Evolutionary conservation across 202 grass and related monocot species (phyloP).

Genomic region (Dendrocalamus latiflorus): DNA sequence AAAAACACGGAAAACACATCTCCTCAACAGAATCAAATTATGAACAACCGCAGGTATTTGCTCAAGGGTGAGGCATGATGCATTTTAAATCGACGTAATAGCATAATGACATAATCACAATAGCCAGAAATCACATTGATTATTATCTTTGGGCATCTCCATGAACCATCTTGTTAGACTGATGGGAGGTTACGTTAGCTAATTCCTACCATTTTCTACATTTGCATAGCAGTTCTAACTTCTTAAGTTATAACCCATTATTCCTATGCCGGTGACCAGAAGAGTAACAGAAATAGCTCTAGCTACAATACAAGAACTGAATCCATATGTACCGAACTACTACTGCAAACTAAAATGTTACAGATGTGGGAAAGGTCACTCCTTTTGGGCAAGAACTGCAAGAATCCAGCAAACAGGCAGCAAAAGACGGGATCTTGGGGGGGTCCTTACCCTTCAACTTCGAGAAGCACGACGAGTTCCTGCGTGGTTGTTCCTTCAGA

Average conservation of each 20-base stretch:
- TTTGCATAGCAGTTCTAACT: not conserved
- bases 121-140: not conserved
- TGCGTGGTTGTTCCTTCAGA: no score
- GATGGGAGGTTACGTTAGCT: not conserved
- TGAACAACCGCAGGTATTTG: not conserved
- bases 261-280: not conserved
- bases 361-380: not conserved
- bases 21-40: not conserved
- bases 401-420: not conserved
- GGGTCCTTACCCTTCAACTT: no score
- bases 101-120: no score
- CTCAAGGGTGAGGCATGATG: not conserved
- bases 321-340: not conserved
- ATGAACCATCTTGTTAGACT: not conserved
- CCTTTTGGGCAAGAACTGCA: not conserved
- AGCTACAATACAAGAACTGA: not conserved
- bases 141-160: not conserved
- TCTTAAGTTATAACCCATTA: no score
- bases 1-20: not conserved
- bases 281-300: no score
- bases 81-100: not conserved
- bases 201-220: not conserved
- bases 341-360: not conserved
- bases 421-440: not conserved
- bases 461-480: no score